These are phyloP conservation scores for Arabis alpina DNA, from an alignment of 345 rosid genomes.

Conservation along the genomic window DNA sequence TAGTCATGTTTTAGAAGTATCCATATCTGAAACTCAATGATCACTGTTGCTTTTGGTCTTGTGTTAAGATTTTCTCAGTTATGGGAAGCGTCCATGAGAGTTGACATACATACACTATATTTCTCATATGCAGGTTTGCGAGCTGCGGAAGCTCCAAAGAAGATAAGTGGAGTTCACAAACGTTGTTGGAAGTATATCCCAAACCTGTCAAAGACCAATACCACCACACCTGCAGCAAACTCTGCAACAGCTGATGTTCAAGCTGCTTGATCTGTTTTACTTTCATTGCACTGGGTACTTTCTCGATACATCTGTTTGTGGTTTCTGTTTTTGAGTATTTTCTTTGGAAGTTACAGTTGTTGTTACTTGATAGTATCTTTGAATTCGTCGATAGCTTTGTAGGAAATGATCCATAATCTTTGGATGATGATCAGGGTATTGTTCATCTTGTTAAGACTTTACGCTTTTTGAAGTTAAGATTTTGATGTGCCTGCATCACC, in stretches of 20 bases:
- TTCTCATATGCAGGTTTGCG: slow-evolving; percentile 56
- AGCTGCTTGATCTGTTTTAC: slow-evolving; percentile 54
- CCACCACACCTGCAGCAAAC: too few species aligned
- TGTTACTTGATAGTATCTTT: slow-evolving; percentile 7
- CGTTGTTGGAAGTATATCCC: slow-evolving; percentile 93
- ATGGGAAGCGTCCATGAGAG: slow-evolving; percentile 27
- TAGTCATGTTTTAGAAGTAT: not conserved
- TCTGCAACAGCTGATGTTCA: slow-evolving; percentile 49
- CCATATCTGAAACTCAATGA: slow-evolving; percentile 3
- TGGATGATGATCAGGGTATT: too few species aligned
- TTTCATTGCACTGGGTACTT: slow-evolving; percentile 26
- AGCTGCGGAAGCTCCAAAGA: slow-evolving; percentile 78
- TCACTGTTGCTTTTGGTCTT: too few species aligned
- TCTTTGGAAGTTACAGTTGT: slow-evolving; percentile 20
- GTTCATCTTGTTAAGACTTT: slow-evolving; percentile 25
- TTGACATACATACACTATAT: not conserved
- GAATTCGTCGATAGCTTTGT: too few species aligned
- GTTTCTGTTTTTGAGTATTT: not conserved
- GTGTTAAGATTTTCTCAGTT: slow-evolving; percentile 4
- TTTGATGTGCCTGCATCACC: slow-evolving; percentile 16
- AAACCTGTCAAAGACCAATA: slow-evolving; percentile 48
- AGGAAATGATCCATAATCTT: slow-evolving; percentile 14
- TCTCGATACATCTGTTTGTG: slow-evolving; percentile 11
- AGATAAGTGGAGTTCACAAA: slow-evolving; percentile 90
- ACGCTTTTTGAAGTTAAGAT: not conserved